These are phyloP conservation scores for Rubroshorea leprosula DNA, from an alignment of 345 rosid species.

Conservation along the genomic window DNA sequence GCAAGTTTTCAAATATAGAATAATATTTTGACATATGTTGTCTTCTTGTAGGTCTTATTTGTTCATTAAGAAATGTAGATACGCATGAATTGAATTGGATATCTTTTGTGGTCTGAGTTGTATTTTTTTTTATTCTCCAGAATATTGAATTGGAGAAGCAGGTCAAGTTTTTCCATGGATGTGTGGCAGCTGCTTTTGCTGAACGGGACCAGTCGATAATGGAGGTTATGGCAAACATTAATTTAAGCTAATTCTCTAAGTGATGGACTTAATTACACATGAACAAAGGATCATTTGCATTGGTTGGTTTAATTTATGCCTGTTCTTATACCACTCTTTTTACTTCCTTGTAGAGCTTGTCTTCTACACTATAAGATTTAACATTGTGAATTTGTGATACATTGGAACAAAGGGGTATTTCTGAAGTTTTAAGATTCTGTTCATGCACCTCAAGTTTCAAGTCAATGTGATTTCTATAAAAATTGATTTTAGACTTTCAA, in stretches of 20 bases:
- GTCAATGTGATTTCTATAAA: not conserved
- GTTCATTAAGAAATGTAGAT: not conserved
- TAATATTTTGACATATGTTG: too few relatives aligned
- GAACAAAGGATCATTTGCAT: not conserved
- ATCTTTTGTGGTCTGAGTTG: constrained; percentile 11
- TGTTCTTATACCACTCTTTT: not conserved
- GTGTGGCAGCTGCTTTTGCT: constrained; percentile 96
- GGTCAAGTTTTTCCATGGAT: constrained; percentile 87
- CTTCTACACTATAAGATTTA: not conserved
- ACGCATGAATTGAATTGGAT: constrained; percentile 1
- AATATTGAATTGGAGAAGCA: constrained; percentile 90
- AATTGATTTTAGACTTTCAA: not conserved
- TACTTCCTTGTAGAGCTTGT: not conserved
- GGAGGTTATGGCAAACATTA: constrained; percentile 51
- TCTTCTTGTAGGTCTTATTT: not conserved
- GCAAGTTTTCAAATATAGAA: not conserved
- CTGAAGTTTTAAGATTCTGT: not conserved
- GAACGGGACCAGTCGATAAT: constrained; percentile 89
- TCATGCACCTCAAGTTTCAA: not conserved
- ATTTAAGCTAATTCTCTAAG: constrained; percentile 15
- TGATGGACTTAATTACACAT: constrained; percentile 2
- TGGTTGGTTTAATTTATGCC: not conserved
- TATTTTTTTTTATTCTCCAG: constrained; percentile 33
- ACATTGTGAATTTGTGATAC: not conserved
- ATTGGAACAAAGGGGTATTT: not conserved